phyloP scores from a whole-genome alignment of 352 stramenopile species.

The Globisporangium lucens region DNA sequence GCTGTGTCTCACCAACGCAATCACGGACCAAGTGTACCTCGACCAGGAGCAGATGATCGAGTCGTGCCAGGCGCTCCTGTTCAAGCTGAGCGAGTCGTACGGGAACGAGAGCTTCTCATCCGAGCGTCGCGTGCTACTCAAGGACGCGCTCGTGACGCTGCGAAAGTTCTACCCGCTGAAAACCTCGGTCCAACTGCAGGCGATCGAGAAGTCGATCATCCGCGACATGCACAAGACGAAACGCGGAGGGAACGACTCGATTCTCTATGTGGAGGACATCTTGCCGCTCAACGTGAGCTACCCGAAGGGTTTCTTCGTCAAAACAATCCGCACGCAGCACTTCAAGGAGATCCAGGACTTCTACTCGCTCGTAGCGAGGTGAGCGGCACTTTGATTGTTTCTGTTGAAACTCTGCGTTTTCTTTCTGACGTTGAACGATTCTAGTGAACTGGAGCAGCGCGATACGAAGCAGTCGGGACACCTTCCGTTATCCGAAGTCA shows the following conservation, averaged over 20 bases:
- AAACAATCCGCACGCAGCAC: conserved; percentile 75
- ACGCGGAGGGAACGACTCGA: conserved; percentile 58
- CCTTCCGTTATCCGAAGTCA: conserved; percentile 36
- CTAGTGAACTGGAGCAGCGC: conserved; percentile 54
- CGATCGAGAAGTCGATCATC: conserved; percentile 74
- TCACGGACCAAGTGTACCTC: conserved; percentile 67
- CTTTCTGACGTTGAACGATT: neutral
- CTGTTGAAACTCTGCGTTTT: neutral
- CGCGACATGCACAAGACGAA: conserved; percentile 81
- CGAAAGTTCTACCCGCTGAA: conserved; percentile 82
- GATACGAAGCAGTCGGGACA: conserved; percentile 42
- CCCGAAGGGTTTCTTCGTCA: conserved; percentile 68
- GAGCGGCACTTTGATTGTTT: conserved; percentile 8
- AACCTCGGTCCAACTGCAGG: conserved; percentile 63
- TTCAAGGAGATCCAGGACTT: conserved; percentile 86
- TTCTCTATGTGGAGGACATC: conserved; percentile 76
- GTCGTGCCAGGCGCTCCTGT: conserved; percentile 46
- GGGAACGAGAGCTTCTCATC: conserved; percentile 49
- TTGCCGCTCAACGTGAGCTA: conserved; percentile 44
- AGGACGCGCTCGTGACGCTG: conserved; percentile 68
- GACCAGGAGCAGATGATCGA: conserved; percentile 71
- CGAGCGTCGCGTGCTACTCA: conserved; percentile 56
- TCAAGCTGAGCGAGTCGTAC: conserved; percentile 49
- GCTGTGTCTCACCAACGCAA: conserved; percentile 57
- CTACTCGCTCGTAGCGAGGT: conserved; percentile 54